Evolutionary conservation across 2,329 filamentous ascomycete species (phyloP).

Genomic region (Claviceps monticola): DNA sequence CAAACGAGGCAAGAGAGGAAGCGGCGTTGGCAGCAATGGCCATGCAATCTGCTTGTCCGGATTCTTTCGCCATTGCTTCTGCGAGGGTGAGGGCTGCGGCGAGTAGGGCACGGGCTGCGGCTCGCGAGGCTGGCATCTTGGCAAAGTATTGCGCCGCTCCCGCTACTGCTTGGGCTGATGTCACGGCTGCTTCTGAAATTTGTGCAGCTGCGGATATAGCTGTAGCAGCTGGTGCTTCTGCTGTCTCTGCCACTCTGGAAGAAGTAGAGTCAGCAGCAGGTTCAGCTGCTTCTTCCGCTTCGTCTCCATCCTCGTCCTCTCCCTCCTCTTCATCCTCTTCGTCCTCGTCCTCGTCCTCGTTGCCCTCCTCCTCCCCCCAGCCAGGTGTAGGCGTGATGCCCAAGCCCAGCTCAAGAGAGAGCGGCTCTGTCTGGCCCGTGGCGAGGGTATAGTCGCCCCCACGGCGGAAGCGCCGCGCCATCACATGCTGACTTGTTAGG

Average conservation of each 20-base stretch:
- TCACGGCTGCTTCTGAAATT: slow-evolving; percentile 19
- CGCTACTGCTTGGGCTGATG: no score
- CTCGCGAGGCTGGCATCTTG: no score
- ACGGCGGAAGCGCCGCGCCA: slow-evolving; percentile 77
- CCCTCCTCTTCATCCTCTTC: slow-evolving; percentile 27
- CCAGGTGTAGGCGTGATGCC: slow-evolving; percentile 72
- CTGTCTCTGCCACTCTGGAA: slow-evolving; percentile 25
- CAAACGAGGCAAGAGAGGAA: no score
- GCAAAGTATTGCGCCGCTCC: no score
- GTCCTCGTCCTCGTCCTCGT: slow-evolving; percentile 29
- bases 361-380: slow-evolving; percentile 60
- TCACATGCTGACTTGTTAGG: slow-evolving; percentile 58
- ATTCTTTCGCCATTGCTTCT: slow-evolving; percentile 15
- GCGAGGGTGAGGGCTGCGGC: background rate
- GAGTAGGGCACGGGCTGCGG: no score
- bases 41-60: slow-evolving; percentile 11
- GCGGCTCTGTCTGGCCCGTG: slow-evolving; percentile 62
- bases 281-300: slow-evolving; percentile 28
- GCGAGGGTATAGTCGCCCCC: slow-evolving; percentile 89
- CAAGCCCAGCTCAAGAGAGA: slow-evolving; percentile 71
- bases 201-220: slow-evolving; percentile 16
- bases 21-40: no score
- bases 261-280: slow-evolving; percentile 29
- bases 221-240: slow-evolving; percentile 9
- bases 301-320: slow-evolving; percentile 12